A percentile compares a stretch with the other conserved stretches of the same genome.
Evolutionary conservation across 495 filamentous ascomycete species (phyloP).

Genomic region (Penicillium cinerascens): DNA sequence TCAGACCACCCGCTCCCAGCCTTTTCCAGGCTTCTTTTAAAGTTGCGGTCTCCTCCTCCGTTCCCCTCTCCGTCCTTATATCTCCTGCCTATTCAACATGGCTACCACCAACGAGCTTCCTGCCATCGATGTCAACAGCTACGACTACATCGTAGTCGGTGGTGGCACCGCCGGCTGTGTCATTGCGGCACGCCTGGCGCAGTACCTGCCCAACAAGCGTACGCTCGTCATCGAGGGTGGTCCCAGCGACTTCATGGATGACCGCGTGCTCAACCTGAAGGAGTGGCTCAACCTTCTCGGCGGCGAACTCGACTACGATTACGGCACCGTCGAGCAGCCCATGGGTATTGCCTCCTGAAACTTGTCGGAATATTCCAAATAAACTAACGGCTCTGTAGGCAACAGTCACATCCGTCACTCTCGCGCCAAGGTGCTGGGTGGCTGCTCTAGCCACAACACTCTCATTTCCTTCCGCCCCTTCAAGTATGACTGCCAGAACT

Average conservation of each 20-base stretch:
- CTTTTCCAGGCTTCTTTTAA: constrained; percentile 4
- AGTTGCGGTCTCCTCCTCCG: background rate
- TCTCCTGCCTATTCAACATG: constrained; percentile 33
- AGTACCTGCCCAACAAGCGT: constrained; percentile 63
- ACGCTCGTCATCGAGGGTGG: constrained; percentile 65
- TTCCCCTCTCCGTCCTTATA: constrained; percentile 3
- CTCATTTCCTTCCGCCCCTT: constrained; percentile 83
- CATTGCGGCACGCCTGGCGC: constrained; percentile 66
- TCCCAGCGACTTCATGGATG: constrained; percentile 60
- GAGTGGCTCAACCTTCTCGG: constrained; percentile 77
- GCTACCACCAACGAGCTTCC: constrained; percentile 60
- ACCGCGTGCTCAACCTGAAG: constrained; percentile 69
- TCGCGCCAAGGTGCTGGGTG: constrained; percentile 78
- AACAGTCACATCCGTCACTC: constrained; percentile 83
- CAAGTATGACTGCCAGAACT: constrained; percentile 70
- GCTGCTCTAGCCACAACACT: constrained; percentile 85
- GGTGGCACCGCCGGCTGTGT: constrained; percentile 88
- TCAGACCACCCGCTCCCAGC: constrained; percentile 8
- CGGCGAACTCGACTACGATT: constrained; percentile 82
- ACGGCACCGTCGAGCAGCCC: constrained; percentile 79
- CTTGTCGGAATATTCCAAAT: background rate
- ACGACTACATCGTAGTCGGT: constrained; percentile 83
- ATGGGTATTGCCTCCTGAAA: constrained; percentile 51
- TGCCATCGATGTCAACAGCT: constrained; percentile 58
- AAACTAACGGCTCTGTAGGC: constrained; percentile 38